Evolutionary conservation across 768 basidiomycete species (phyloP).

Genomic region (Termitomyces titanicus): DNA sequence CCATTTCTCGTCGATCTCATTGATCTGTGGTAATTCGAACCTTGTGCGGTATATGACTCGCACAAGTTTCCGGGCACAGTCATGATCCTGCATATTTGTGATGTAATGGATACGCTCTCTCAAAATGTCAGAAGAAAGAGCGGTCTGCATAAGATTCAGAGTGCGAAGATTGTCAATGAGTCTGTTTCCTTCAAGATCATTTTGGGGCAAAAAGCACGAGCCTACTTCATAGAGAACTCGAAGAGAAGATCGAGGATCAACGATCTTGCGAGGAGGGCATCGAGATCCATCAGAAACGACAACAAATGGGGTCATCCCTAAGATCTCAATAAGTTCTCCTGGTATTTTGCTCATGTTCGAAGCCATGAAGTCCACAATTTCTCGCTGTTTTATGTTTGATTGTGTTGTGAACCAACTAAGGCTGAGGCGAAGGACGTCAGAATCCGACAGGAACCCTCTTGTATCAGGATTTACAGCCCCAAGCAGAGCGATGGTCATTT

Average conservation of each 20-base stretch:
- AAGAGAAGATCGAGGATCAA: conserved; percentile 31
- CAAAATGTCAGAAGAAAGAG: conserved; percentile 27
- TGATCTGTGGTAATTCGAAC: conserved; percentile 9
- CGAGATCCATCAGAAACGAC: conserved; percentile 14
- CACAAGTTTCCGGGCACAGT: conserved; percentile 20
- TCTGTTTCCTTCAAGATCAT: neutral
- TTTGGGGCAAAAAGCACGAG: conserved; percentile 12
- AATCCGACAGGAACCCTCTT: conserved; percentile 13
- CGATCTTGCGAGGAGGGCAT: conserved; percentile 19
- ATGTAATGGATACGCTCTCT: conserved; percentile 34
- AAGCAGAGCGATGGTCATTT: conserved; percentile 17
- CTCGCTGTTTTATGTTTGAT: conserved; percentile 19
- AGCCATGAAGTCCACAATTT: conserved; percentile 26
- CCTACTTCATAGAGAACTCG: conserved; percentile 21
- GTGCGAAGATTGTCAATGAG: conserved; percentile 18
- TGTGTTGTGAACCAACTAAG: conserved; percentile 27
- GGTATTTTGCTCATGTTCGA: conserved; percentile 20
- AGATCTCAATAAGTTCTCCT: conserved; percentile 17
- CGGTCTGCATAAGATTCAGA: conserved; percentile 24
- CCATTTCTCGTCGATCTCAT: conserved; percentile 23
- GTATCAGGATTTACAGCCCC: conserved; percentile 21
- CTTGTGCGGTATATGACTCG: conserved; percentile 15
- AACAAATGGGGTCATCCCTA: conserved; percentile 27
- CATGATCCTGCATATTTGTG: neutral
- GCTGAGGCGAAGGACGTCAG: conserved; percentile 24